These are phyloP conservation scores for Fusarium sp. DNA, from an alignment of 2,329 filamentous ascomycete genomes.

Conservation along the genomic window DNA sequence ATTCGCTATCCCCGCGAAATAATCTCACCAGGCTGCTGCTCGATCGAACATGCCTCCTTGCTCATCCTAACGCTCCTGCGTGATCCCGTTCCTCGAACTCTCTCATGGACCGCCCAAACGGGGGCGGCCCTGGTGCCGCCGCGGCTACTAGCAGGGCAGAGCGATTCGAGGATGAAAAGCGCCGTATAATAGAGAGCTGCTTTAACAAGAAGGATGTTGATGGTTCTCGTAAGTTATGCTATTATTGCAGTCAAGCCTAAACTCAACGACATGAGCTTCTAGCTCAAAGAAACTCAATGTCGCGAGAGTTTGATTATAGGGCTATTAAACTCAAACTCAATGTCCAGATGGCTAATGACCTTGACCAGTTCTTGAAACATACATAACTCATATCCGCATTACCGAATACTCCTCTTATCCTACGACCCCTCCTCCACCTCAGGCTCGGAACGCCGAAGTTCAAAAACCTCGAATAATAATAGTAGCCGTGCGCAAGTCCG, in stretches of 20 bases:
- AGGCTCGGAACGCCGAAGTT: constrained; percentile 72
- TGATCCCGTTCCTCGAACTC: constrained; percentile 35
- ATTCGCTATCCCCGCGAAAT: not conserved
- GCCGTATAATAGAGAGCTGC: constrained; percentile 92
- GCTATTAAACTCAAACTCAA: too few relatives aligned
- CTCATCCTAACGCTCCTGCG: constrained; percentile 38
- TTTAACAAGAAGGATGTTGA: constrained; percentile 90
- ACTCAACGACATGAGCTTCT: not conserved
- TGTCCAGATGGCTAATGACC: constrained; percentile 6
- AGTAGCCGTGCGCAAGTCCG: constrained; percentile 90
- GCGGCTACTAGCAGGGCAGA: constrained; percentile 67
- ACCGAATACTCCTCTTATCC: constrained; percentile 86
- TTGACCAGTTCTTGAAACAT: constrained; percentile 73
- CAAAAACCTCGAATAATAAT: constrained; percentile 94
- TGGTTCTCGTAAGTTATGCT: constrained; percentile 75
- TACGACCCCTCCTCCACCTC: constrained; percentile 84
- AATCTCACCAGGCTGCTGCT: not conserved
- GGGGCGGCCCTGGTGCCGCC: constrained; percentile 48
- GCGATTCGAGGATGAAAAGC: constrained; percentile 96
- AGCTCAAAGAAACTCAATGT: not conserved
- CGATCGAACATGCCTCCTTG: constrained; percentile 44
- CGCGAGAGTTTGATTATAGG: not conserved
- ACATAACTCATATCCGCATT: constrained; percentile 96
- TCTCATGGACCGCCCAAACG: constrained; percentile 54
- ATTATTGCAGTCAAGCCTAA: constrained; percentile 20